Base-by-base conservation (phyloP, 2,329 filamentous ascomycete species). In the Hortaea sp. region DNA sequence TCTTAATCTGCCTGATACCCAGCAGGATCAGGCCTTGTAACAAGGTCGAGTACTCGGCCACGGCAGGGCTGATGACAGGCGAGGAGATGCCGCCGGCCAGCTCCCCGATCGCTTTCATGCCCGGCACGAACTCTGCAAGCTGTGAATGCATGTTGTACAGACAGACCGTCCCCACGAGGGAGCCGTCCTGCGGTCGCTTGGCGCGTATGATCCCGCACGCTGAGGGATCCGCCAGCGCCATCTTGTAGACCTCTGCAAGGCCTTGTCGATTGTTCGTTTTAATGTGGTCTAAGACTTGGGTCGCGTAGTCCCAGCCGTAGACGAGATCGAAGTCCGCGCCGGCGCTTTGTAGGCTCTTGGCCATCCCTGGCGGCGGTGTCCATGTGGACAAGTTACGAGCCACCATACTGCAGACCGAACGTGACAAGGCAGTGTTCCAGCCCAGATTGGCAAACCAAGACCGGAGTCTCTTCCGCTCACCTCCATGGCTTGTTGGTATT, bases 371-470 rank as follows among this genome's bases (percentile, higher is more conserved):
- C 0, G 88, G 87, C 5, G 85, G 79, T 5, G 73, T 69, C 88
- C 88, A 94, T 9, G 73, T 75, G 27, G 73, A 65, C n/a, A 94
- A 69, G 54, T 88, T 83, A 32, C 77, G 76, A 42, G 92, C 82
- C 2, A 81, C 69, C 74, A 94, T 82, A 61, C 84, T 88, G 57
- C 78, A 82, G 0, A 84, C 74, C 0, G 78, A 70, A 7, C 76
- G 73, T 1, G 79, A 79, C 4, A 80, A 69, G 0, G 77, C 74
- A 2, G 77, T 83, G 57, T 94, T 88, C 89, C 89, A 95, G 10
- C 90, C 89, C 41, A 88, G 77, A 53, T 83, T 86, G n/a, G 82
- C 79, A 63, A 95, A 95, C 89, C 89, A 97, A 40, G 78, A 76
- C n/a, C 79, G 73, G 20, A 81, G 63, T 42, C 74, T 71, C 60